A percentile compares a stretch with the other conserved stretches of the same genome.
These are phyloP conservation scores for Ailanthus altissimus DNA, from an alignment of 345 rosid species.

Conservation along the genomic window DNA sequence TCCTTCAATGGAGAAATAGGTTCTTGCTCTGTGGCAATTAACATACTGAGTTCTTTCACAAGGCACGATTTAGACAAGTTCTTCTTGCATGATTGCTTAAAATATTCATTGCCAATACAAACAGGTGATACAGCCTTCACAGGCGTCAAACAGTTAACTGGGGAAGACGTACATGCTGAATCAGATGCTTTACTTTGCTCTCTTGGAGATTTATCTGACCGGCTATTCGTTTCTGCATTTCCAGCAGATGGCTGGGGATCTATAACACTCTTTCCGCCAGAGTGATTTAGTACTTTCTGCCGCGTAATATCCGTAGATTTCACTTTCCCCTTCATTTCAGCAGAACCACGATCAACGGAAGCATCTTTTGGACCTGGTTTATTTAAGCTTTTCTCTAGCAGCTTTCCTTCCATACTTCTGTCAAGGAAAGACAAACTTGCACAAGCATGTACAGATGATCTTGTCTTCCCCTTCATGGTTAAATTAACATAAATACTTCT, in stretches of 20 bases:
- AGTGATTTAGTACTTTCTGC: constrained; percentile 13
- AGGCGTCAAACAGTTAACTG: constrained; percentile 39
- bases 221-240: constrained; percentile 24
- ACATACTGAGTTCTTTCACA: constrained; percentile 49
- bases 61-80: constrained; percentile 45
- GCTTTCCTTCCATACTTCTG: background rate
- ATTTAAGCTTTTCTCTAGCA: constrained; percentile 10
- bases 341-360: constrained; percentile 12
- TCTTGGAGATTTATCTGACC: constrained; percentile 26
- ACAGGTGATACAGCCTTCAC: constrained; percentile 65
- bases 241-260: constrained; percentile 23
- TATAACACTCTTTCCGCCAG: constrained; percentile 18
- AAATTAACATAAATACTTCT: constrained; percentile 27
- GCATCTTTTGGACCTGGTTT: constrained; percentile 13
- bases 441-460: constrained; percentile 22
- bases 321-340: constrained; percentile 14
- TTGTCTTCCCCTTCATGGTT: constrained; percentile 34
- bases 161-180: constrained; percentile 38
- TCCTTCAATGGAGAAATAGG: constrained; percentile 50
- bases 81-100: constrained; percentile 57
- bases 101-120: constrained; percentile 78
- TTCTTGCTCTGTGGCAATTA: constrained; percentile 37
- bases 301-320: constrained; percentile 12
- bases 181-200: constrained; percentile 32
- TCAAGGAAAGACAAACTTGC: background rate